Base-by-base conservation (phyloP, 805 yeast species). In the Wickerhamomyces kurtzmanii region DNA sequence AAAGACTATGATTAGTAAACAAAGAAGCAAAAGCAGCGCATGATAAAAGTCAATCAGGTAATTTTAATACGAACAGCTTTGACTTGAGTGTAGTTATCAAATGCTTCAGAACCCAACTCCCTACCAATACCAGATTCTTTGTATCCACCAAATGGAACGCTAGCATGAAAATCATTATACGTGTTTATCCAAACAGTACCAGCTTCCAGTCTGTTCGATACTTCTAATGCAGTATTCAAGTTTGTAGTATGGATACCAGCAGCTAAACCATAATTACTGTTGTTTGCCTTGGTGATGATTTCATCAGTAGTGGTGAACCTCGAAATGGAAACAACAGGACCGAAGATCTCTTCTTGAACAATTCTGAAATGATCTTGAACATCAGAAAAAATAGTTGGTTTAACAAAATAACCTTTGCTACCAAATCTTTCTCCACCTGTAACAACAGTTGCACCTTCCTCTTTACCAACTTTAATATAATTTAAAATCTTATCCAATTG, bases 121-220 rank as follows among this genome's bases (percentile, higher is more conserved):
- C 93, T 71, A 47, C 96, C 96, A 33, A 78, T 60, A 54, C 96
- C 96, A 36, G 89, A 76, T 64, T 73, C 70, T 55, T 83, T 82
- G 63, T 63, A 81, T 27, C 96, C 96, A 43, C 96, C 95, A 51
- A 86, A 86, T 47, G 96, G 96, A 51, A 85, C 76, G 55, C 75
- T 69, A 42, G 67, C 75, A 55, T 85, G 87, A 66, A 84, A 78
- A 47, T 81, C 85, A 60, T 85, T 85, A 57, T 84, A 78, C 31
- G 85, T 75, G 67, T 82, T 82, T 42, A 80, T 68, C 84, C 89
- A 83, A 39, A 82, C 71, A 27, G 89, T 74, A 59, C 94, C 94
- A 33, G 87, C 78, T 48, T 72, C 73, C 35, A 82, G 48, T 53
- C 68, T 65, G 55, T 68, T 67, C 23, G 91, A 67, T 31, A 80